Evolutionary conservation across 352 stramenopile species (phyloP).

Genomic region (Phytophthora citricola): DNA sequence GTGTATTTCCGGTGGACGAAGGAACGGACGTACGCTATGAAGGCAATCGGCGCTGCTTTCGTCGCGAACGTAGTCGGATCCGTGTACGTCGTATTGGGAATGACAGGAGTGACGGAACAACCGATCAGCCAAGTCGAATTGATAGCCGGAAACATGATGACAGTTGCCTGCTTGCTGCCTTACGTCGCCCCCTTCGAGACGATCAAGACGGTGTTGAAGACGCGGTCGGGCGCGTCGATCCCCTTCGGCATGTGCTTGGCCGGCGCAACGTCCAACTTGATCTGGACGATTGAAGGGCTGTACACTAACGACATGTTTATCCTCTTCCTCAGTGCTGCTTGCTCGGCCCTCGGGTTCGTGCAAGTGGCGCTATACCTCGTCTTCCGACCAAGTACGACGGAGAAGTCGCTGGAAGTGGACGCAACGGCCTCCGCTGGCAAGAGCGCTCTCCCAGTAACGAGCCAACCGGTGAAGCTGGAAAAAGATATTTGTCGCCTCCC

Average conservation of each 20-base stretch:
- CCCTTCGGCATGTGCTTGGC: slow-evolving; percentile 41
- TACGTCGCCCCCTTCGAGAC: slow-evolving; percentile 50
- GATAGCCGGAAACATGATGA: slow-evolving; percentile 42
- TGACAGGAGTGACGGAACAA: slow-evolving; percentile 25
- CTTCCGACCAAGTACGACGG: slow-evolving; percentile 19
- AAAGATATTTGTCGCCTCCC: not conserved
- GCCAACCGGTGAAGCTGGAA: not conserved
- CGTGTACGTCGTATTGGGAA: slow-evolving; percentile 30
- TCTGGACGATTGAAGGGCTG: slow-evolving; percentile 42
- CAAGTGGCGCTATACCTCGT: slow-evolving; percentile 37
- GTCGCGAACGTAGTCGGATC: slow-evolving; percentile 22
- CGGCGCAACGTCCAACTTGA: slow-evolving; percentile 31
- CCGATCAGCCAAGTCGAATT: slow-evolving; percentile 19
- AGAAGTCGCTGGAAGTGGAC: not conserved
- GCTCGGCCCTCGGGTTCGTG: slow-evolving; percentile 19
- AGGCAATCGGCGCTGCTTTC: slow-evolving; percentile 14
- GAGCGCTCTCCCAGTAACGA: slow-evolving; percentile 14
- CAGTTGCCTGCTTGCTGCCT: slow-evolving; percentile 34
- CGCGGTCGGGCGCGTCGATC: slow-evolving; percentile 36
- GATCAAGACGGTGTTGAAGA: slow-evolving; percentile 44
- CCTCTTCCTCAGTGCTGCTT: slow-evolving; percentile 28
- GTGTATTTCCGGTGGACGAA: slow-evolving; percentile 33
- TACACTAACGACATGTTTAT: slow-evolving; percentile 32
- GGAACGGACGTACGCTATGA: slow-evolving; percentile 17
- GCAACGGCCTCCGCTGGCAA: not conserved